Evolutionary conservation across 2,329 filamentous ascomycete genomes (phyloP).

Genomic region (Onygenales sp.): DNA sequence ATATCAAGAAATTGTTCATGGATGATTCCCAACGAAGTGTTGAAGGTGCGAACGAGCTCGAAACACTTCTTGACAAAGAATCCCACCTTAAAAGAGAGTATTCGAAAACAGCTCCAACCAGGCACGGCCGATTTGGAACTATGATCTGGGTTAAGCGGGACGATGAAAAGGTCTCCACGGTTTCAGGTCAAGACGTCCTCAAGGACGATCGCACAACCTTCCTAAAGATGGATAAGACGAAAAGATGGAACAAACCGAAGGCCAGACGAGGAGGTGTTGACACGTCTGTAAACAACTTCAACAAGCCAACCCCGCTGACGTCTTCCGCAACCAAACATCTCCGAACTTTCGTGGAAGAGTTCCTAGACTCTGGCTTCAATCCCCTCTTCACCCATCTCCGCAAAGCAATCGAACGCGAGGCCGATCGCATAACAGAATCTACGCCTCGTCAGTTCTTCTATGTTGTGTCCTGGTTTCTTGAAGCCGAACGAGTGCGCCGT

Average conservation of each 20-base stretch:
- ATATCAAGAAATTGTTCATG: slow-evolving; percentile 77
- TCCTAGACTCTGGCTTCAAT: slow-evolving; percentile 92
- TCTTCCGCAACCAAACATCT: slow-evolving; percentile 66
- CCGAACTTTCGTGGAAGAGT: slow-evolving; percentile 77
- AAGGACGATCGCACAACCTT: slow-evolving; percentile 62
- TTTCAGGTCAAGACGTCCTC: slow-evolving; percentile 82
- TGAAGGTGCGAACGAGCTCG: slow-evolving; percentile 63
- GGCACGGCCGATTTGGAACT: slow-evolving; percentile 90
- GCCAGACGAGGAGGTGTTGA: slow-evolving; percentile 54
- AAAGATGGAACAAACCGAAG: slow-evolving; percentile 79
- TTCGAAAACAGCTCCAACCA: slow-evolving; percentile 66
- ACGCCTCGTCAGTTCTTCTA: slow-evolving; percentile 87
- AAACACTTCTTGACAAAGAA: slow-evolving; percentile 69
- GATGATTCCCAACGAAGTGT: slow-evolving; percentile 61
- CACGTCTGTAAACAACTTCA: slow-evolving; percentile 59
- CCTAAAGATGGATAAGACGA: slow-evolving; percentile 80
- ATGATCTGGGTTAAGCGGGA: slow-evolving; percentile 95
- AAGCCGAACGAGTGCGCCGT: slow-evolving; percentile 69
- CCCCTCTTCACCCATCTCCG: slow-evolving; percentile 77
- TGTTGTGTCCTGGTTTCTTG: slow-evolving; percentile 82
- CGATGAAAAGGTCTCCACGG: slow-evolving; percentile 70
- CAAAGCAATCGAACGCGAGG: slow-evolving; percentile 83
- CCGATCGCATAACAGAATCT: slow-evolving; percentile 65
- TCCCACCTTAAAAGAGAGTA: slow-evolving; percentile 70
- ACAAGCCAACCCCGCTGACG: slow-evolving; percentile 61